Conservation (phyloP, 1,139 yeast genomes). For the Geotrichum australiense region DNA sequence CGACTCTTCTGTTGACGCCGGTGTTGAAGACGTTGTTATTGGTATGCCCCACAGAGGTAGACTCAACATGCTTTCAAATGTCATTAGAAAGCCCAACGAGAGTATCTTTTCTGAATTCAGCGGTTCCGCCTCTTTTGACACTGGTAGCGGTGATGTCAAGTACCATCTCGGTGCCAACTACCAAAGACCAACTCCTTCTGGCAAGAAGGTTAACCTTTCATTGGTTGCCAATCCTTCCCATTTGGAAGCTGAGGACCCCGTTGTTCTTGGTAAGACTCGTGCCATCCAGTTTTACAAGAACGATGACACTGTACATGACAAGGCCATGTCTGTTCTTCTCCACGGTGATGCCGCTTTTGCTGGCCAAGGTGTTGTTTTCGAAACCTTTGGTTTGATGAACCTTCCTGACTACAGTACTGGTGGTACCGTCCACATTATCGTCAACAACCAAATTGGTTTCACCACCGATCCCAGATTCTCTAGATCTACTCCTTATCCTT, state of each 20-base stretch:
- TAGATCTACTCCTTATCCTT: conserved; percentile 96
- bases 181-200: conserved; percentile 97
- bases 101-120: conserved; percentile 93
- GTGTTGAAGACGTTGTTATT: conserved; percentile 91
- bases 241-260: conserved; percentile 98
- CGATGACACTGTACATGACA: conserved; percentile 73
- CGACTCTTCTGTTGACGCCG: conserved; percentile 87
- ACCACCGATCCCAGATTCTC: conserved; percentile 98
- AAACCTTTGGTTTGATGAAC: conserved; percentile 90
- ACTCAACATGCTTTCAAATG: conserved; percentile 93
- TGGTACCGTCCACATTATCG: conserved; percentile 94
- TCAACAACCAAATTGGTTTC: conserved; percentile 98
- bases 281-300: conserved; percentile 89
- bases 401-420: conserved; percentile 96
- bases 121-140: conserved; percentile 74
- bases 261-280: conserved; percentile 95
- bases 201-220: conserved; percentile 91
- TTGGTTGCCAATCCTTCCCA: conserved; percentile 98
- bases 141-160: conserved; percentile 97
- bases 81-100: conserved; percentile 97
- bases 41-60: conserved; percentile 99
- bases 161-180: conserved; percentile 99
- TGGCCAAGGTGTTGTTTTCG: conserved; percentile 98
- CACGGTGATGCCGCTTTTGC: conserved; percentile 99
- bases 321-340: conserved; percentile 85